Evolutionary conservation across 148 eudicot species (phyloP).

Genomic region (Spergularia marina): DNA sequence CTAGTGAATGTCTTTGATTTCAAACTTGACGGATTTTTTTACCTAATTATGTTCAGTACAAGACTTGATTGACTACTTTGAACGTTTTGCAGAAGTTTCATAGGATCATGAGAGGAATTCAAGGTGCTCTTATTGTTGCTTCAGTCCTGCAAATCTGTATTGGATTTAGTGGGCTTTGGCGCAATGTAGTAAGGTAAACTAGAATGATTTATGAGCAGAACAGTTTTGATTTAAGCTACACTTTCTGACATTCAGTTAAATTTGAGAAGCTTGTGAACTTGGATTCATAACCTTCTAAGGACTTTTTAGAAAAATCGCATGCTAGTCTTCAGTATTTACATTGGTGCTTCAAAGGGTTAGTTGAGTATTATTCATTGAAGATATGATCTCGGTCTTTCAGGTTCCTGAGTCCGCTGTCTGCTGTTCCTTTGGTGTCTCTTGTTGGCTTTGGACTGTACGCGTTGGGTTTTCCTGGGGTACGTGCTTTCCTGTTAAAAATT

Average conservation of each 20-base stretch:
- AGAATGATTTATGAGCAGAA: background rate
- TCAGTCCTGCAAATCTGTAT: constrained; percentile 72
- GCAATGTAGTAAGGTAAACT: constrained; percentile 64
- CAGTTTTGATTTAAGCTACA: background rate
- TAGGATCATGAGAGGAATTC: constrained; percentile 73
- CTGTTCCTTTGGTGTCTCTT: constrained; percentile 75
- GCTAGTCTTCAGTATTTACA: background rate
- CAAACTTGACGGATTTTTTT: background rate
- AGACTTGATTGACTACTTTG: background rate
- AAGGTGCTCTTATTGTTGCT: constrained; percentile 91
- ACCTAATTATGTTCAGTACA: background rate
- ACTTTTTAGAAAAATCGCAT: background rate
- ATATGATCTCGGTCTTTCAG: constrained; percentile 32
- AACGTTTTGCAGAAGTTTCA: constrained; percentile 58
- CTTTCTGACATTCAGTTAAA: background rate
- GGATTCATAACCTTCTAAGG: background rate
- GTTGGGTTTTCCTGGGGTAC: constrained; percentile 87
- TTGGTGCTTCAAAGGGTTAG: background rate
- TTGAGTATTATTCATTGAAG: background rate
- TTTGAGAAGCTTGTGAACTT: background rate
- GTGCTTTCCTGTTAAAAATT: constrained; percentile 8
- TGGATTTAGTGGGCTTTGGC: constrained; percentile 98
- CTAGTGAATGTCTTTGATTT: background rate
- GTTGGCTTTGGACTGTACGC: constrained; percentile 81
- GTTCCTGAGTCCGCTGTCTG: constrained; percentile 79